phyloP scores from a whole-genome alignment of 257 asterid genomes.

The Ocimum tenuiflorum region DNA sequence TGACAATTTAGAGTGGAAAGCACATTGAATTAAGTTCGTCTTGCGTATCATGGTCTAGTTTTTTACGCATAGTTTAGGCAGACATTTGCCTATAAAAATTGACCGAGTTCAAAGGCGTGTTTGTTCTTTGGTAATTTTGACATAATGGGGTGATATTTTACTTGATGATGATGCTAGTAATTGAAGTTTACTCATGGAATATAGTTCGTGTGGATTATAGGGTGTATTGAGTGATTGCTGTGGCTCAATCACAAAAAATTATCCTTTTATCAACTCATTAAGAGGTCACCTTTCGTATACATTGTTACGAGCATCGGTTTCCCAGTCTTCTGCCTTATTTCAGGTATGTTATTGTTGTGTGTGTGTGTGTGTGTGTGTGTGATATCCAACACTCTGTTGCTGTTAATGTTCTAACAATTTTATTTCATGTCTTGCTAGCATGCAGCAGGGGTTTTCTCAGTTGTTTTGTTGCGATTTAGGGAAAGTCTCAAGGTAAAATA shows the following conservation, averaged over 20 bases:
- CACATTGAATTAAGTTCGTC: not conserved
- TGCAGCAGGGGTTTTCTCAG: constrained; percentile 75
- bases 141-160: not conserved
- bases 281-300: constrained; percentile 90
- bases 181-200: constrained; percentile 7
- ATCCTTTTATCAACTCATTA: constrained; percentile 67
- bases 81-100: constrained; percentile 12
- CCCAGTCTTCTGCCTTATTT: constrained; percentile 60
- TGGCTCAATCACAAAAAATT: constrained; percentile 57
- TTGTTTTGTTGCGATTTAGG: constrained; percentile 75
- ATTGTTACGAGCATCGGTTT: constrained; percentile 72
- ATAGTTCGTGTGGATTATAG: constrained; percentile 31
- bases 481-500: constrained; percentile 76
- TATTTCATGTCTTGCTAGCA: constrained; percentile 46
- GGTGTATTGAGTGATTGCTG: constrained; percentile 73
- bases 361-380: constrained; percentile 1
- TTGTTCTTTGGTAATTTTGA: not conserved
- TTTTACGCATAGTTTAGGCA: too few relatives aligned
- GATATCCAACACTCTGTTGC: constrained; percentile 10
- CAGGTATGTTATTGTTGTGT: constrained; percentile 48
- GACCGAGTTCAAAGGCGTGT: not conserved
- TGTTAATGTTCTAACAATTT: constrained; percentile 23
- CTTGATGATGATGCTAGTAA: not conserved
- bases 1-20: not conserved
- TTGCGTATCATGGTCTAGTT: not conserved